These are phyloP conservation scores for Sporothrix euskadiensis DNA, from an alignment of 2,329 filamentous ascomycete species.

Conservation along the genomic window DNA sequence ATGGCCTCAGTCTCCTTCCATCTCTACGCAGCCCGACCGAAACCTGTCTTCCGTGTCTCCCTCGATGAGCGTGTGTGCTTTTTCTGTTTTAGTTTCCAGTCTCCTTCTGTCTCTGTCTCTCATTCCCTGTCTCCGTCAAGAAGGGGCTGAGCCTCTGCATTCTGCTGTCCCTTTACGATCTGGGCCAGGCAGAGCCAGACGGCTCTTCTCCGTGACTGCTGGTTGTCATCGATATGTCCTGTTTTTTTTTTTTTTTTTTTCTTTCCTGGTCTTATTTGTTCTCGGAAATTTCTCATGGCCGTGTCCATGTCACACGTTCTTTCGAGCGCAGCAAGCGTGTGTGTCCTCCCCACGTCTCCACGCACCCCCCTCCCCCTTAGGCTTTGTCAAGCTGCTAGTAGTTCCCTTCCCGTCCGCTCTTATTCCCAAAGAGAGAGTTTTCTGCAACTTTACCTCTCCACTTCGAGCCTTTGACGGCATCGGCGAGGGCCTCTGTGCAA, in stretches of 20 bases:
- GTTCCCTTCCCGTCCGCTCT: neutral
- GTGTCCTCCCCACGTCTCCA: neutral
- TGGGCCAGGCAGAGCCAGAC: neutral
- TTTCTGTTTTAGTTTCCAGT: neutral
- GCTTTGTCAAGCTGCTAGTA: neutral
- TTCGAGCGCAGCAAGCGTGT: neutral
- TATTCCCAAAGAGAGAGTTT: slow-evolving; percentile 7
- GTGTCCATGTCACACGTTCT: slow-evolving; percentile 8
- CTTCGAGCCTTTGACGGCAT: slow-evolving; percentile 23
- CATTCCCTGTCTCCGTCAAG: neutral
- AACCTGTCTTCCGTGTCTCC: neutral
- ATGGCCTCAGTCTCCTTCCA: slow-evolving; percentile 14
- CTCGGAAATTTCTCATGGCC: slow-evolving; percentile 4
- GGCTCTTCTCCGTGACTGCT: neutral
- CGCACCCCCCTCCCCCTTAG: neutral
- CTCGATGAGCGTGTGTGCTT: neutral
- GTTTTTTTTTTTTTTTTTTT: neutral
- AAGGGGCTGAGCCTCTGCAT: neutral
- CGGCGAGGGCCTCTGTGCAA: slow-evolving; percentile 27
- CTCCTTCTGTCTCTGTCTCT: neutral
- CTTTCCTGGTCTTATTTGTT: slow-evolving; percentile 12
- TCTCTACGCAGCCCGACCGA: slow-evolving; percentile 15
- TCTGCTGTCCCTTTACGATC: neutral
- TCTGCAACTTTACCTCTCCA: slow-evolving; percentile 11
- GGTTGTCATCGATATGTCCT: neutral